phyloP scores from a whole-genome alignment of 1,139 yeast genomes.

The Yamadazyma trypodendri region DNA sequence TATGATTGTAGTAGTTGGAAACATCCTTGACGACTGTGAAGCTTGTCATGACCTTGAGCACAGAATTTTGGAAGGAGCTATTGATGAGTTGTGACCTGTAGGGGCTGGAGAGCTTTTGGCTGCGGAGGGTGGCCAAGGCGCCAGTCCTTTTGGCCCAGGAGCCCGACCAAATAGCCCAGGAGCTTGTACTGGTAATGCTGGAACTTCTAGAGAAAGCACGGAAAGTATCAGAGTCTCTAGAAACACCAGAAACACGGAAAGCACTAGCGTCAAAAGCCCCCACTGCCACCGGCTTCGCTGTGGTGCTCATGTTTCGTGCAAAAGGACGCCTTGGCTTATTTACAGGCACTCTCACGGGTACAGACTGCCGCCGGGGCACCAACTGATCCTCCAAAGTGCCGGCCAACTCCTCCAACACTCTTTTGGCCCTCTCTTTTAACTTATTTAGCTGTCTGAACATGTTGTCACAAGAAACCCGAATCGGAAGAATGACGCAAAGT shows the following conservation, averaged over 20 bases:
- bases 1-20: constrained; percentile 10
- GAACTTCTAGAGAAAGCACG: too few species aligned
- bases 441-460: constrained; percentile 15
- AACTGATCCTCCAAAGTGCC: constrained; percentile 12
- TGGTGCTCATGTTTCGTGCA: constrained; percentile 3
- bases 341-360: constrained; percentile 14
- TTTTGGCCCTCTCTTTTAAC: constrained; percentile 15
- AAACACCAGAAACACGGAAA: too few species aligned
- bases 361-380: constrained; percentile 4
- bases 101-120: constrained; percentile 7
- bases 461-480: neutral
- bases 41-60: constrained; percentile 4
- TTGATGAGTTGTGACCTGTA: constrained; percentile 6
- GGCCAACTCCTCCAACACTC: constrained; percentile 15
- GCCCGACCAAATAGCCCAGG: too few species aligned
- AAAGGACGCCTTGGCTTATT: constrained; percentile 4
- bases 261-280: too few species aligned
- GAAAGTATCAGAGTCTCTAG: too few species aligned
- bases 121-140: neutral
- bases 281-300: too few species aligned
- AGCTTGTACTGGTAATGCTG: too few species aligned
- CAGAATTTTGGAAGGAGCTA: neutral
- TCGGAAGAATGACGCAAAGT: neutral
- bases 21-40: constrained; percentile 11
- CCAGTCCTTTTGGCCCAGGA: neutral